Percentiles rank a stretch among this genome's conserved stretches.
Evolutionary conservation across 2,329 filamentous ascomycete genomes (phyloP).

Genomic region (Ophiostoma perfectum): DNA sequence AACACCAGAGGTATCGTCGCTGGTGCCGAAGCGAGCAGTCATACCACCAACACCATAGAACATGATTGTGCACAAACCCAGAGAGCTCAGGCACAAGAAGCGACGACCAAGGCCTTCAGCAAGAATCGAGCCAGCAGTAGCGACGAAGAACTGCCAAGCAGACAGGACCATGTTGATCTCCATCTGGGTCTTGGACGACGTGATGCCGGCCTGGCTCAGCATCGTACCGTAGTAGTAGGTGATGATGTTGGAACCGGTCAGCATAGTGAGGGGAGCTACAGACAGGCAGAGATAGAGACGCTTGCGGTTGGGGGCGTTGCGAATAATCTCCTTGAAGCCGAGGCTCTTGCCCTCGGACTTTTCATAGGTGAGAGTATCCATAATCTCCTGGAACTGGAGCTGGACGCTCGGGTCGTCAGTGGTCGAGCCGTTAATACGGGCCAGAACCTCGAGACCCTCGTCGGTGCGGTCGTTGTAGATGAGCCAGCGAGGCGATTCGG

Average conservation of each 20-base stretch:
- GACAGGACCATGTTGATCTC: slow-evolving; percentile 27
- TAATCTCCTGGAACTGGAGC: slow-evolving; percentile 39
- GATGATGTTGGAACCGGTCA: slow-evolving; percentile 24
- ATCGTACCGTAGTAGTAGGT: slow-evolving; percentile 27
- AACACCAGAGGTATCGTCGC: slow-evolving; percentile 24
- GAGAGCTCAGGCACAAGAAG: slow-evolving; percentile 36
- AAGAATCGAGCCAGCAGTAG: slow-evolving; percentile 27
- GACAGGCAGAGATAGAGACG: slow-evolving; percentile 27
- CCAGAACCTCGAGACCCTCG: slow-evolving; percentile 35
- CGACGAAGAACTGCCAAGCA: slow-evolving; percentile 26
- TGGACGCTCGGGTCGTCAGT: slow-evolving; percentile 36
- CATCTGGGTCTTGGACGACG: slow-evolving; percentile 26
- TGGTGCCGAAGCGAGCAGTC: slow-evolving; percentile 36
- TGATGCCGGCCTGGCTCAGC: slow-evolving; percentile 25
- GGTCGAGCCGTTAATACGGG: slow-evolving; percentile 36
- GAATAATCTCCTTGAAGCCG: slow-evolving; percentile 22
- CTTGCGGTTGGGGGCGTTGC: slow-evolving; percentile 20
- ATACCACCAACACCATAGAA: slow-evolving; percentile 37
- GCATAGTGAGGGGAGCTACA: slow-evolving; percentile 24
- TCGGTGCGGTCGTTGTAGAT: slow-evolving; percentile 32
- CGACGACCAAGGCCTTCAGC: slow-evolving; percentile 28
- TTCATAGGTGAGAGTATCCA: slow-evolving; percentile 34
- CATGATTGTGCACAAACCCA: slow-evolving; percentile 24
- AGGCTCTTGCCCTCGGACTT: slow-evolving; percentile 21
- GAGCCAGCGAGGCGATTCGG: slow-evolving; percentile 36